These are phyloP conservation scores for Amauroascus verrucosus DNA, from an alignment of 2,329 filamentous ascomycete genomes.

Conservation along the genomic window DNA sequence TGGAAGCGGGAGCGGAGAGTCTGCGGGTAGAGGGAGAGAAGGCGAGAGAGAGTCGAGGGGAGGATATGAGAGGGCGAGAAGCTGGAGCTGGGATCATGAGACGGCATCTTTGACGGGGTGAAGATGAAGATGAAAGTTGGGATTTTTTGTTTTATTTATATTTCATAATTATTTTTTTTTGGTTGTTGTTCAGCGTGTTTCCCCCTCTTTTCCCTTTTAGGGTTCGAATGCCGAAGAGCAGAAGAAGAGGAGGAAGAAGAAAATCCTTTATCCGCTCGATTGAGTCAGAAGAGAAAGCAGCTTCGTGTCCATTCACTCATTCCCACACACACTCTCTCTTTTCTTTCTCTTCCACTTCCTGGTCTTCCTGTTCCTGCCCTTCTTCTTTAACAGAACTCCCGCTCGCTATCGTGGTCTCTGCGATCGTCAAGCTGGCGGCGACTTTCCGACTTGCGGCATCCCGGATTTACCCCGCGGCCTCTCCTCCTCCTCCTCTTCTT, in stretches of 20 bases:
- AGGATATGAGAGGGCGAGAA: slow-evolving; percentile 13
- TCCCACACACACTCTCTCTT: neutral
- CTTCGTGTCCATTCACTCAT: neutral
- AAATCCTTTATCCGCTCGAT: neutral
- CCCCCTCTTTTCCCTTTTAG: neutral
- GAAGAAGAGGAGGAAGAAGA: neutral
- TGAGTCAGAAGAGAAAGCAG: no score
- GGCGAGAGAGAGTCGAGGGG: slow-evolving; percentile 9
- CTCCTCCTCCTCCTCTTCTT: slow-evolving; percentile 9
- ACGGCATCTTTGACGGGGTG: neutral
- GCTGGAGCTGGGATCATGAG: neutral
- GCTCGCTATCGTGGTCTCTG: no score
- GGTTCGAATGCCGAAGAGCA: neutral
- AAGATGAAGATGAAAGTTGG: no score
- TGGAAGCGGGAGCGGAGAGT: slow-evolving; percentile 19
- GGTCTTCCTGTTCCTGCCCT: no score
- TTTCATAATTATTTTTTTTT: no score
- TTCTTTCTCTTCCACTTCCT: neutral
- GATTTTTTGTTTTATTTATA: neutral
- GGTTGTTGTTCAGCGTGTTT: neutral
- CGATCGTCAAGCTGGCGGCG: slow-evolving; percentile 13
- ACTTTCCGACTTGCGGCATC: slow-evolving; percentile 14
- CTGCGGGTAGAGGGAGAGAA: slow-evolving; percentile 17
- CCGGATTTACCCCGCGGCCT: slow-evolving; percentile 23
- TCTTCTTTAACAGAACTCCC: neutral